A percentile compares a stretch with the other conserved stretches of the same genome.
Conservation (phyloP, 495 filamentous ascomycete species). For the Penicillium cosmopolitanum region DNA sequence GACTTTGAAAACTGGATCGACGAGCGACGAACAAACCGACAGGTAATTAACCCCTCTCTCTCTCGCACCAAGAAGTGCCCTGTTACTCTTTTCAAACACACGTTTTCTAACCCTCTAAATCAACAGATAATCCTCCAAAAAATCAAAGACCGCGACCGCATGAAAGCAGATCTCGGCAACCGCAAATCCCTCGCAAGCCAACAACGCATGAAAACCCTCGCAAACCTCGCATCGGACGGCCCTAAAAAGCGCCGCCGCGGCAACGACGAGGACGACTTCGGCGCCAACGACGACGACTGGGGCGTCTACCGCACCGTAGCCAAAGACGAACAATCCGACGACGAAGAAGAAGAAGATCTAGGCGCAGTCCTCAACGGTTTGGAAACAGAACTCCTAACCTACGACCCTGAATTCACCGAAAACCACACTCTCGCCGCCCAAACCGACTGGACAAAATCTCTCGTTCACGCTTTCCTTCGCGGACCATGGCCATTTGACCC, state of each 20-base stretch:
- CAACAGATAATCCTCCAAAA: constrained; percentile 65
- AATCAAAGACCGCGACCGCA: constrained; percentile 89
- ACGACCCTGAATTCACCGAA: constrained; percentile 87
- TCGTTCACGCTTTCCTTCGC: constrained; percentile 85
- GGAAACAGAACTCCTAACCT: constrained; percentile 81
- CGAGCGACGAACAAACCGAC: constrained; percentile 74
- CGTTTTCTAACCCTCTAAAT: constrained; percentile 7
- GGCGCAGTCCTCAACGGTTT: constrained; percentile 68
- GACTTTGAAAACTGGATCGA: constrained; percentile 86
- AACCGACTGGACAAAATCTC: constrained; percentile 87
- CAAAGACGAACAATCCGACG: constrained; percentile 73
- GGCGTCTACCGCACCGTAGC: constrained; percentile 91
- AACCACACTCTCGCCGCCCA: constrained; percentile 90
- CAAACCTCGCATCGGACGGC: constrained; percentile 90
- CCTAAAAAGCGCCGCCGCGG: constrained; percentile 84
- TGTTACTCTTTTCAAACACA: neutral
- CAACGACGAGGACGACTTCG: constrained; percentile 86
- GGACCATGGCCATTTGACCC: constrained; percentile 86
- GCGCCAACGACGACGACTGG: constrained; percentile 97
- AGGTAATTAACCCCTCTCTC: constrained; percentile 40
- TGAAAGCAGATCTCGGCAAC: constrained; percentile 91
- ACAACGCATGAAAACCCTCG: constrained; percentile 97
- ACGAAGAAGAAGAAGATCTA: constrained; percentile 86
- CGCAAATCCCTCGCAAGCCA: constrained; percentile 94
- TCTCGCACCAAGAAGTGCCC: neutral